These are phyloP conservation scores for Viola odorata DNA, from an alignment of 345 rosid species.

Conservation along the genomic window DNA sequence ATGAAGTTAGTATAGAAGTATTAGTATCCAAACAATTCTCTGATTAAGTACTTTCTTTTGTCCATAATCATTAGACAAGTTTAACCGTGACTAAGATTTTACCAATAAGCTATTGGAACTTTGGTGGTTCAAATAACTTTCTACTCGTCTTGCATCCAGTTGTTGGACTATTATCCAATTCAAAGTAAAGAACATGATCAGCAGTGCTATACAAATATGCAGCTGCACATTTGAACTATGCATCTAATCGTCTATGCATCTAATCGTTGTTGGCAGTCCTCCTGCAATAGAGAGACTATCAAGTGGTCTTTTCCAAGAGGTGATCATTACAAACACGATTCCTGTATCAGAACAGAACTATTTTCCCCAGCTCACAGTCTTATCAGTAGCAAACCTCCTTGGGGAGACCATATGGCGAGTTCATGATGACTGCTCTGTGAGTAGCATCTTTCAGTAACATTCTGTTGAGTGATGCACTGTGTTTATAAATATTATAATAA, in stretches of 20 bases:
- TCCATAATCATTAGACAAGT: too few relatives aligned
- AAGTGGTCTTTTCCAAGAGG: conserved; percentile 91
- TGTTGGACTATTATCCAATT: too few relatives aligned
- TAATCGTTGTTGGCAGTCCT: conserved; percentile 47
- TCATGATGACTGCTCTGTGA: conserved; percentile 91
- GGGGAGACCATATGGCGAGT: conserved; percentile 98
- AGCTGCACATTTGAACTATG: conserved; percentile 4
- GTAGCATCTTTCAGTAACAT: conserved; percentile 32
- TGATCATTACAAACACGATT: conserved; percentile 89
- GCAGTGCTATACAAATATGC: neutral
- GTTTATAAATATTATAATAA: conserved; percentile 1
- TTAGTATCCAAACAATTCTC: too few relatives aligned
- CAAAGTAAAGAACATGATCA: neutral
- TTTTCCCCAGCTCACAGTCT: conserved; percentile 83
- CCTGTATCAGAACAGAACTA: conserved; percentile 80
- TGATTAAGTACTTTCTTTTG: too few relatives aligned
- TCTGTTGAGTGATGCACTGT: conserved; percentile 12
- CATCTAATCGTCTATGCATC: conserved; percentile 1
- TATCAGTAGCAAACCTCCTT: conserved; percentile 92
- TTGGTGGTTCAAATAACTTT: too few relatives aligned
- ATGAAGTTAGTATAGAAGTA: too few relatives aligned
- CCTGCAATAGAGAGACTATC: conserved; percentile 94
- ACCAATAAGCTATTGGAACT: neutral
- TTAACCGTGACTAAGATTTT: too few relatives aligned
- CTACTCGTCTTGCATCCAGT: too few relatives aligned